Evolutionary conservation across 352 stramenopile species (phyloP).

Genomic region (Thraustotheca clavata): DNA sequence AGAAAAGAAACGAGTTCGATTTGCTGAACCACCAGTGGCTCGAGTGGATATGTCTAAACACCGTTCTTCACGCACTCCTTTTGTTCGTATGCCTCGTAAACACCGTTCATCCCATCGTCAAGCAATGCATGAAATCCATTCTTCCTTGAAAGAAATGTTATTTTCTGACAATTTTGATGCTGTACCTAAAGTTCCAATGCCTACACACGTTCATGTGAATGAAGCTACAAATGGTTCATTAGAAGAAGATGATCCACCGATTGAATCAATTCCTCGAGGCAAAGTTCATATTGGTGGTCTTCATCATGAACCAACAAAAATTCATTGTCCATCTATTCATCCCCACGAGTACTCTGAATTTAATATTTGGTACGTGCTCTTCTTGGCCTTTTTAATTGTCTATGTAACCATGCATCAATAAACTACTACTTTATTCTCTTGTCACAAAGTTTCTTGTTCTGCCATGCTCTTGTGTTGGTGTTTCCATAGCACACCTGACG

Average conservation of each 20-base stretch:
- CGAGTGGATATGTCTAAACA: not conserved
- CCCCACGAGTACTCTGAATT: constrained; percentile 4
- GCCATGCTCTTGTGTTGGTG: not conserved
- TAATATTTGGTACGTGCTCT: constrained; percentile 5
- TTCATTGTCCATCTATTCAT: constrained; percentile 2
- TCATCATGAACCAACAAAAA: not conserved
- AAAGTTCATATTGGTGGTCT: constrained; percentile 1
- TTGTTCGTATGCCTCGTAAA: not conserved
- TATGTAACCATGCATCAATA: constrained; percentile 7
- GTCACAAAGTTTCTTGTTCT: not conserved
- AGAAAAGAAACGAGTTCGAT: constrained; percentile 1
- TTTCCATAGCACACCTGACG: not conserved
- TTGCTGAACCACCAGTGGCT: not conserved
- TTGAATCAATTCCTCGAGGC: not conserved
- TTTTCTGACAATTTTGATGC: not conserved
- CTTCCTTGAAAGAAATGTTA: not conserved
- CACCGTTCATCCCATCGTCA: not conserved
- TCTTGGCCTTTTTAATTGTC: not conserved
- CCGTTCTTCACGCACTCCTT: not conserved
- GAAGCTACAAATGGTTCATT: not conserved
- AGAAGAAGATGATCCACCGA: not conserved
- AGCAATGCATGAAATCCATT: not conserved
- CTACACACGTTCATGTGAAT: not conserved
- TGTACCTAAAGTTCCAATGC: not conserved
- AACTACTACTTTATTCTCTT: not conserved